Evolutionary conservation across 2,329 filamentous ascomycete genomes (phyloP).

Genomic region (Ambrosiella beaveri): DNA sequence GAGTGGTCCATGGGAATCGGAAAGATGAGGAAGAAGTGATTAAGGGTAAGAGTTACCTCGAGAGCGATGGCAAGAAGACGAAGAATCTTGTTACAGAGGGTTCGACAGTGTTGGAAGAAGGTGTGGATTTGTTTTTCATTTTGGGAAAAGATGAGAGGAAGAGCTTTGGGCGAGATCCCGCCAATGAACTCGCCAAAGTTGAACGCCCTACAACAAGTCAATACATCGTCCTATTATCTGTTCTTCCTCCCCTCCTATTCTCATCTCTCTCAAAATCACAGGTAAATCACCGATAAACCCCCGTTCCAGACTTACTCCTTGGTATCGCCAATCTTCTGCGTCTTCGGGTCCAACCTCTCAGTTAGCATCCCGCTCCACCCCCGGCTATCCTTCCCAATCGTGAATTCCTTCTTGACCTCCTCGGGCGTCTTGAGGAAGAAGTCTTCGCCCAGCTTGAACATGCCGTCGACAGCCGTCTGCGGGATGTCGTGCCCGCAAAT

Average conservation of each 20-base stretch:
- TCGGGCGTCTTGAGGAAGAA: constrained; percentile 41
- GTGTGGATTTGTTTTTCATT: constrained; percentile 43
- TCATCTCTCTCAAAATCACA: background rate
- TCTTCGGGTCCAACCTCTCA: constrained; percentile 72
- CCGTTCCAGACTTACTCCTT: constrained; percentile 50
- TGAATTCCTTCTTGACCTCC: constrained; percentile 56
- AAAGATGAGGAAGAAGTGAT: constrained; percentile 2
- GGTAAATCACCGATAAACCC: background rate
- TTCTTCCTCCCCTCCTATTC: background rate
- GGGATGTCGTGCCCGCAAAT: constrained; percentile 26
- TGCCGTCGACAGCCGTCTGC: background rate
- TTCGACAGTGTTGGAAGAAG: constrained; percentile 56
- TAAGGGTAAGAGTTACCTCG: constrained; percentile 27
- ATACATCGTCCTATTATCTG: background rate
- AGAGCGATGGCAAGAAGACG: constrained; percentile 65
- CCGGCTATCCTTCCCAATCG: constrained; percentile 63
- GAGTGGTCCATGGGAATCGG: too few species aligned
- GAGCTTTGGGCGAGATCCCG: constrained; percentile 50
- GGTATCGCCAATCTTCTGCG: constrained; percentile 66
- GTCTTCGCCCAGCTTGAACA: background rate
- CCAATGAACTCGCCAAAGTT: constrained; percentile 64
- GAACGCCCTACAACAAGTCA: constrained; percentile 47
- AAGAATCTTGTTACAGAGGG: constrained; percentile 56
- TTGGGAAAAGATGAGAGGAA: constrained; percentile 46
- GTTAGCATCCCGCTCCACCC: constrained; percentile 81